phyloP scores from a whole-genome alignment of 768 basidiomycete genomes.

The Lactifluus piperatus region DNA sequence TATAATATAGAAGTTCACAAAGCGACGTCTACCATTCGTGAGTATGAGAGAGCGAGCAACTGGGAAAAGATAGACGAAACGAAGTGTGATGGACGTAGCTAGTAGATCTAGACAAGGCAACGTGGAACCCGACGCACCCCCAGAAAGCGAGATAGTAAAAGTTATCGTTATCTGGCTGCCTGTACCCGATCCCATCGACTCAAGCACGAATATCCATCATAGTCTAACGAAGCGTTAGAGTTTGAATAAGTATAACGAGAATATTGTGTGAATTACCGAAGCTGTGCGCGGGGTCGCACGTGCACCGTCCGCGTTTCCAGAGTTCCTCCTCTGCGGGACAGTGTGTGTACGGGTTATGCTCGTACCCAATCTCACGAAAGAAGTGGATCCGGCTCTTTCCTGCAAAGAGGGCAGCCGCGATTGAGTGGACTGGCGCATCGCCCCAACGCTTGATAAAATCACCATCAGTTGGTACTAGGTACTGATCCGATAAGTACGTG shows the following conservation, averaged over 20 bases:
- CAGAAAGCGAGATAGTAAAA: too few relatives aligned
- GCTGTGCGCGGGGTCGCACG: constrained; percentile 42
- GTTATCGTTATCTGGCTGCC: neutral
- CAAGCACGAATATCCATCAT: constrained; percentile 51
- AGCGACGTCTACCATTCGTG: too few relatives aligned
- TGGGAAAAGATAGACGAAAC: too few relatives aligned
- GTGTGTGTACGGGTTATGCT: constrained; percentile 65
- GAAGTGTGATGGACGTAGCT: too few relatives aligned
- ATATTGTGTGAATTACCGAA: constrained; percentile 50
- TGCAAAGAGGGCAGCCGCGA: constrained; percentile 71
- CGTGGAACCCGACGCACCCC: too few relatives aligned
- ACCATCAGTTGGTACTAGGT: constrained; percentile 15
- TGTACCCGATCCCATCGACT: constrained; percentile 36
- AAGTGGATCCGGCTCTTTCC: constrained; percentile 71
- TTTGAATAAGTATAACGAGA: neutral
- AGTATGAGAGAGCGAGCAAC: too few relatives aligned
- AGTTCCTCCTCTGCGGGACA: constrained; percentile 32
- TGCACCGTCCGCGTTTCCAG: constrained; percentile 38
- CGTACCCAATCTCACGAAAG: constrained; percentile 79
- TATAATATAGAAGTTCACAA: too few relatives aligned
- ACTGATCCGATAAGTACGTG: constrained; percentile 26
- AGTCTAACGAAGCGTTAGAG: constrained; percentile 33
- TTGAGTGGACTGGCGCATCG: constrained; percentile 81
- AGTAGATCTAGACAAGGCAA: too few relatives aligned
- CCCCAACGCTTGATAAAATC: constrained; percentile 53